Conservation (phyloP, 345 rosid species). For the Arabis hirsuta region DNA sequence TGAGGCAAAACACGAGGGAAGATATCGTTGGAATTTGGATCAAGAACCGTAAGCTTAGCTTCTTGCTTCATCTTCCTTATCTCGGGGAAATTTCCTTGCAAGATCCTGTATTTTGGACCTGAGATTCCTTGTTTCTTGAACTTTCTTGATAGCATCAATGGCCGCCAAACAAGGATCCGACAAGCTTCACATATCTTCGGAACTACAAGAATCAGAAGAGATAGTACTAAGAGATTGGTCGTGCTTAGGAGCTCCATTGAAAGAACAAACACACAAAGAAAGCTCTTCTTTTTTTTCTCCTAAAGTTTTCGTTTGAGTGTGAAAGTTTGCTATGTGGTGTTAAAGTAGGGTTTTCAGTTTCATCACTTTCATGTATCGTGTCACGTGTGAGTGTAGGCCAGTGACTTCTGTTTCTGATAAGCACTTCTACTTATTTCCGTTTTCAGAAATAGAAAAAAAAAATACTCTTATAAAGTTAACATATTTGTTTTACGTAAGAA, state of each 20-base stretch:
- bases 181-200: conserved; percentile 29
- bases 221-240: conserved; percentile 21
- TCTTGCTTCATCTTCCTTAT: conserved; percentile 30
- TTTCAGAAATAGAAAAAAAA: too few relatives aligned
- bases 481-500: too few relatives aligned
- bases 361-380: neutral
- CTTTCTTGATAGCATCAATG: conserved; percentile 29
- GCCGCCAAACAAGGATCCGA: conserved; percentile 37
- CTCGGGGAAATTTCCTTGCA: conserved; percentile 34
- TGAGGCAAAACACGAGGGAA: conserved; percentile 38
- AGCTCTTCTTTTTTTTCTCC: neutral
- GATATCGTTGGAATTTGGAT: conserved; percentile 28
- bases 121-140: conserved; percentile 44
- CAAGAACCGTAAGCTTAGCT: conserved; percentile 37
- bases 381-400: neutral
- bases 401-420: conserved; percentile 17
- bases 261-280: neutral
- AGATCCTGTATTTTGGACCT: conserved; percentile 37
- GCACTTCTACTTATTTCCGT: neutral
- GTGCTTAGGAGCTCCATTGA: conserved; percentile 37
- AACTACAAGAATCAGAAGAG: conserved; percentile 28
- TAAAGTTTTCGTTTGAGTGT: neutral
- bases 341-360: neutral
- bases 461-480: too few relatives aligned
- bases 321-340: conserved; percentile 16